phyloP scores from a whole-genome alignment of 257 asterid species.

The Fraxinus anomala region DNA sequence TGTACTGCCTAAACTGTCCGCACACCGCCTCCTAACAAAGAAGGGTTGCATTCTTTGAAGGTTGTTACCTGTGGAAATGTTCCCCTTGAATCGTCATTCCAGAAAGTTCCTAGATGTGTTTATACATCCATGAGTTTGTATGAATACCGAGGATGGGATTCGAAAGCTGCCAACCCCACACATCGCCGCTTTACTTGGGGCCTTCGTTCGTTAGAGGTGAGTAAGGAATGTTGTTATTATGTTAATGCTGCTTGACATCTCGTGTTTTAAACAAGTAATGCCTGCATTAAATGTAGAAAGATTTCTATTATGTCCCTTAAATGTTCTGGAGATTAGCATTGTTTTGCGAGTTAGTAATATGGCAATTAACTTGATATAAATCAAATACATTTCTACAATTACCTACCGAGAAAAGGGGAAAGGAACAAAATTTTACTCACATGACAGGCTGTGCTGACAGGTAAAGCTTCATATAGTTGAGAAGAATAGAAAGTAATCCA shows the following conservation, averaged over 20 bases:
- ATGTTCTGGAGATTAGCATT: neutral
- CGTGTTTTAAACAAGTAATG: slow-evolving; percentile 7
- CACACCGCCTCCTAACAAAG: slow-evolving; percentile 17
- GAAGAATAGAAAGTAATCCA: neutral
- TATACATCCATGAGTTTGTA: slow-evolving; percentile 66
- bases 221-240: neutral
- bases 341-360: no score
- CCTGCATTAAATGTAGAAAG: slow-evolving; percentile 6
- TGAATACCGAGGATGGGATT: slow-evolving; percentile 76
- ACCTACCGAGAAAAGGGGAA: neutral
- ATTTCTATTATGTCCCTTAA: neutral
- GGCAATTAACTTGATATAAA: neutral
- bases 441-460: neutral
- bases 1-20: neutral
- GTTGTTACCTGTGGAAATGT: slow-evolving; percentile 77
- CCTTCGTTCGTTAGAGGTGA: slow-evolving; percentile 63
- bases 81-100: slow-evolving; percentile 74
- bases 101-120: slow-evolving; percentile 67
- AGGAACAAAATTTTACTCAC: neutral
- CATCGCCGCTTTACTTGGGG: slow-evolving; percentile 77
- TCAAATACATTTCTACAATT: no score
- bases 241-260: slow-evolving; percentile 2
- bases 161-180: slow-evolving; percentile 61
- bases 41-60: slow-evolving; percentile 33
- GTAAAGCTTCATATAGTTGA: neutral